Base-by-base conservation (phyloP, 768 basidiomycete species). In the Tulasnella sp. region DNA sequence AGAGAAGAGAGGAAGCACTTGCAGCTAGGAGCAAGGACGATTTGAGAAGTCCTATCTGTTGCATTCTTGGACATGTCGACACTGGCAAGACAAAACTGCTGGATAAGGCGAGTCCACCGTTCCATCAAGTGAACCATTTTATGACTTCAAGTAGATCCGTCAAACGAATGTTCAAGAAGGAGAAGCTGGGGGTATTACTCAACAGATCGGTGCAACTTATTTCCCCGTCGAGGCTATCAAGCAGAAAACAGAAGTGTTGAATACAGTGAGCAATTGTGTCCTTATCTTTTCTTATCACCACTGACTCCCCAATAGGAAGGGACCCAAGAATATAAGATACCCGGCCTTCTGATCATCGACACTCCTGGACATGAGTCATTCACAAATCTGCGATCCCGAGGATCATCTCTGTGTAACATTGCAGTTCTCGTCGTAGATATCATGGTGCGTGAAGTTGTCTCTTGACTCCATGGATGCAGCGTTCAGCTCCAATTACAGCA, bases 131-230 rank as follows among this genome's bases (percentile, higher is more conserved):
- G n/a, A 40, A 5, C n/a, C n/a, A 10, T 6, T 1, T 42, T 22
- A 22, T 42, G n/a, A 31, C 32, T 2, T 8, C 45, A 39, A 48
- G 47, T 57, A 95, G 90, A 99, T 99, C 64, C 91, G 95, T 58
- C 93, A 98, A 82, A 98, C 93, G 4, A 96, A 96, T 58, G 95
- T 99, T 19, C 92, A 96, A 67, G 95, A 96, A 64, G 95, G 95
- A 48, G 95, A 99, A 76, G 95, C 95, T 2, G 95, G 95, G 58
- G 95, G 95, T 69, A 99, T 99, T 65, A 99, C 95, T 0, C 95
- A 98, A 66, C 95, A 99, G 65, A 99, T 99, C 58, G 95, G 95
- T 72, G 95, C 95, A 19, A 98, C 95, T 0, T 99, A 92, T 72
- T 98, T 99, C 79, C 95, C 95, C 31, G 82, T 84, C 28, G 85